Evolutionary conservation across 2,329 filamentous ascomycete genomes (phyloP).

Genomic region (Colletotrichum liaoningense): DNA sequence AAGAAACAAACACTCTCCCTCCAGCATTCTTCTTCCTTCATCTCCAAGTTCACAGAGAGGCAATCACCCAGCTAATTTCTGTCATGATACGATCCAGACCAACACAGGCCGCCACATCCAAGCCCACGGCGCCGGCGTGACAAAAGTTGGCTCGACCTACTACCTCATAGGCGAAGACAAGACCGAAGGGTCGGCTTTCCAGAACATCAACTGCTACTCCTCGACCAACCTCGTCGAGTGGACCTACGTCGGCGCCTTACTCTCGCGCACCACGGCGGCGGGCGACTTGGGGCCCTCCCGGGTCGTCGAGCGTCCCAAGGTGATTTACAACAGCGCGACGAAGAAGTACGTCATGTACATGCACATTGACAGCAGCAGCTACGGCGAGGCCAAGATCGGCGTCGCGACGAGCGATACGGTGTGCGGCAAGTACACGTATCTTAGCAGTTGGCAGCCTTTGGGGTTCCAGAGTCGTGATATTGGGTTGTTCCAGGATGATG

Average conservation of each 20-base stretch:
- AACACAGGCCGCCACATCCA: slow-evolving; percentile 68
- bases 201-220: slow-evolving; percentile 76
- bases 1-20: slow-evolving; percentile 20
- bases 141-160: slow-evolving; percentile 65
- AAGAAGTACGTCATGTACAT: slow-evolving; percentile 75
- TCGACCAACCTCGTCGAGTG: slow-evolving; percentile 73
- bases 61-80: not conserved
- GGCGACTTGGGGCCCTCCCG: slow-evolving; percentile 71
- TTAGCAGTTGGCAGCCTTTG: slow-evolving; percentile 48
- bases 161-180: slow-evolving; percentile 80
- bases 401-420: slow-evolving; percentile 70
- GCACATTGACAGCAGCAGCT: slow-evolving; percentile 73
- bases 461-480: slow-evolving; percentile 59
- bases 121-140: slow-evolving; percentile 73
- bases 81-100: slow-evolving; percentile 40
- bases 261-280: slow-evolving; percentile 60
- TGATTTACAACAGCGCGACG: slow-evolving; percentile 73
- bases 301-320: slow-evolving; percentile 75
- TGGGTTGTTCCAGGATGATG: slow-evolving; percentile 70
- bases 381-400: slow-evolving; percentile 73
- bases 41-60: not conserved
- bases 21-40: not conserved
- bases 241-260: slow-evolving; percentile 69
- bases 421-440: slow-evolving; percentile 66
- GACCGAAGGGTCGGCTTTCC: slow-evolving; percentile 69